These are phyloP conservation scores for Lignosus rhinocerotis DNA, from an alignment of 1,284 basidiomycete species.

Conservation along the genomic window DNA sequence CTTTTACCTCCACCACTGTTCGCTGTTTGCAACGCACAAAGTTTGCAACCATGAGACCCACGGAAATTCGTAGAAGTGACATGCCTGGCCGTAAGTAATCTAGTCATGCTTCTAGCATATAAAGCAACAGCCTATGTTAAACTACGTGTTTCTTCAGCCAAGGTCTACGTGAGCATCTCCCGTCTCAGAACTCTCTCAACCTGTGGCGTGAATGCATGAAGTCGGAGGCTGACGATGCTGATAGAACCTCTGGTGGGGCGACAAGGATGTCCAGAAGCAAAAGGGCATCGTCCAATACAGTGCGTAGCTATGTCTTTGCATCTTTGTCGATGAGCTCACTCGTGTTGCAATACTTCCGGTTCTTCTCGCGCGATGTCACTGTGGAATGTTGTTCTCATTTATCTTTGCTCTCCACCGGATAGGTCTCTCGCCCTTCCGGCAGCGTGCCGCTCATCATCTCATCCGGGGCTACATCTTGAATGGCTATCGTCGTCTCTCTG, in stretches of 20 bases:
- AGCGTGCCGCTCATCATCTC: constrained; percentile 72
- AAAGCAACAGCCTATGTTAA: constrained; percentile 3
- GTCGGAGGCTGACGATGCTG: background rate
- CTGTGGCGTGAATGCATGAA: background rate
- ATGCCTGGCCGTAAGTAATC: constrained; percentile 76
- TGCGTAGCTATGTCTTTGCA: constrained; percentile 42
- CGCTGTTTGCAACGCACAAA: constrained; percentile 8
- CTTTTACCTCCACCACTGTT: constrained; percentile 4
- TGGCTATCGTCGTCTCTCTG: constrained; percentile 77
- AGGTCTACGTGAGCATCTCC: constrained; percentile 64
- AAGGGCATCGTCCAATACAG: constrained; percentile 83
- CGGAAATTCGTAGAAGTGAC: constrained; percentile 57
- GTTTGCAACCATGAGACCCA: constrained; percentile 63
- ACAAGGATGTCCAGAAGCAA: constrained; percentile 68
- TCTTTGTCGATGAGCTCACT: background rate
- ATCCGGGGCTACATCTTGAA: constrained; percentile 84
- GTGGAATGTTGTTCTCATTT: too few species aligned
- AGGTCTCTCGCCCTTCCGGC: constrained; percentile 84
- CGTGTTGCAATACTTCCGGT: background rate
- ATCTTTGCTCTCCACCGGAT: background rate
- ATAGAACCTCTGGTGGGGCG: constrained; percentile 93
- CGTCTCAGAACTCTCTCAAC: background rate
- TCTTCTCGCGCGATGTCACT: background rate
- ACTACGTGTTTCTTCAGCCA: constrained; percentile 39
- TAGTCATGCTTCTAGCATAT: background rate